Evolutionary conservation across 2,329 filamentous ascomycete genomes (phyloP).

Genomic region (Orbilia oligospora): DNA sequence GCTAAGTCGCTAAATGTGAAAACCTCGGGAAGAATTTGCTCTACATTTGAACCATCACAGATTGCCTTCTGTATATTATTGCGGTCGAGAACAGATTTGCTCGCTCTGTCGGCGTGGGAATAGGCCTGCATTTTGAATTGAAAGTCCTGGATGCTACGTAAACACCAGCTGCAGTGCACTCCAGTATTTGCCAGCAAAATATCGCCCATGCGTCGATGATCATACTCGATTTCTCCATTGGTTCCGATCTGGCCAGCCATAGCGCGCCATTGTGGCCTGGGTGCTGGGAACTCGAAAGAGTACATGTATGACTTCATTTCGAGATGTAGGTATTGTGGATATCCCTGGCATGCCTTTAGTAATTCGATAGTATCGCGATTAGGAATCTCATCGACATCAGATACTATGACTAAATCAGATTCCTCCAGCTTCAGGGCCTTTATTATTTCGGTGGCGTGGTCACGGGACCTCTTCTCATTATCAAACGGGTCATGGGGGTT

Average conservation of each 20-base stretch:
- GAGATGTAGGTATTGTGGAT: conserved; percentile 44
- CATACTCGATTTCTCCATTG: conserved; percentile 35
- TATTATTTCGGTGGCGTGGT: conserved; percentile 49
- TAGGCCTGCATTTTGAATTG: conserved; percentile 45
- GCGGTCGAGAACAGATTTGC: conserved; percentile 32
- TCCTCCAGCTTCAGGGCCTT: conserved; percentile 32
- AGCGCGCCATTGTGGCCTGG: conserved; percentile 38
- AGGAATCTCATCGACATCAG: conserved; percentile 46
- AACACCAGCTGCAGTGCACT: conserved; percentile 54
- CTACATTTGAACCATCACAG: conserved; percentile 48
- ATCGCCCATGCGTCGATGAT: conserved; percentile 48
- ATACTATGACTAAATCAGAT: conserved; percentile 40
- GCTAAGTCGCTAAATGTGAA: conserved; percentile 47
- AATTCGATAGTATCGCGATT: conserved; percentile 36
- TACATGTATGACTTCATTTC: conserved; percentile 56
- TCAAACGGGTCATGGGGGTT: conserved; percentile 47
- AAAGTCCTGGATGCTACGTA: conserved; percentile 44
- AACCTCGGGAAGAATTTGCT: conserved; percentile 46
- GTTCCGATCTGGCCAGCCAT: conserved; percentile 41
- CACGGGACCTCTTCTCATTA: conserved; percentile 46
- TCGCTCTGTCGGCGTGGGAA: conserved; percentile 47
- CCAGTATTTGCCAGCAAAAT: conserved; percentile 35
- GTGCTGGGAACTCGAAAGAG: conserved; percentile 45
- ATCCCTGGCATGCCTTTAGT: conserved; percentile 47
- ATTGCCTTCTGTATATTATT: conserved; percentile 47